A percentile compares a stretch with the other conserved stretches of the same genome.
Evolutionary conservation across 345 rosid species (phyloP).

Genomic region (Nephelium lappaceum): DNA sequence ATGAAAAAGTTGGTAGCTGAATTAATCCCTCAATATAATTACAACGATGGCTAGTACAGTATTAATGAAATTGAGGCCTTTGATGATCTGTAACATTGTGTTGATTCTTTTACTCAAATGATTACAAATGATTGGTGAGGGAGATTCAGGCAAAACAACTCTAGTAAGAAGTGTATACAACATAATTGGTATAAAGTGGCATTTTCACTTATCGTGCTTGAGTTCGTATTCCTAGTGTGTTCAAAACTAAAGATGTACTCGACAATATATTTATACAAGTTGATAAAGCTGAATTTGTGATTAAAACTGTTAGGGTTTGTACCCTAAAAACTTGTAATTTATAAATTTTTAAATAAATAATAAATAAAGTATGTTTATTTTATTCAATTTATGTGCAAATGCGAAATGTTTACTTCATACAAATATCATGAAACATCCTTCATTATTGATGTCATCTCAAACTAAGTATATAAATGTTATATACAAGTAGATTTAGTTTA

Average conservation of each 20-base stretch:
- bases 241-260: conserved; percentile 21
- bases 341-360: too few species aligned
- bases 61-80: too few species aligned
- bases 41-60: too few species aligned
- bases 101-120: not conserved
- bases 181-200: not conserved
- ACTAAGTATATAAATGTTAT: too few species aligned
- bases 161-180: conserved; percentile 25
- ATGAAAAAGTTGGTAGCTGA: not conserved
- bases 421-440: too few species aligned
- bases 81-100: not conserved
- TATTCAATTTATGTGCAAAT: too few species aligned
- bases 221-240: conserved; percentile 25
- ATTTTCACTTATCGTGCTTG: conserved; percentile 29
- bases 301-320: too few species aligned
- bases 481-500: too few species aligned
- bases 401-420: too few species aligned
- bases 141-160: conserved; percentile 39
- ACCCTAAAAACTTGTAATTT: too few species aligned
- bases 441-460: too few species aligned
- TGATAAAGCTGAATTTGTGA: conserved; percentile 1
- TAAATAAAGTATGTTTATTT: too few species aligned
- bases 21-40: not conserved
- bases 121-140: conserved; percentile 29
- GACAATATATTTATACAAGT: conserved; percentile 21